Conservation (phyloP, 208 protist genomes). For the Leishmania gerbilli region DNA sequence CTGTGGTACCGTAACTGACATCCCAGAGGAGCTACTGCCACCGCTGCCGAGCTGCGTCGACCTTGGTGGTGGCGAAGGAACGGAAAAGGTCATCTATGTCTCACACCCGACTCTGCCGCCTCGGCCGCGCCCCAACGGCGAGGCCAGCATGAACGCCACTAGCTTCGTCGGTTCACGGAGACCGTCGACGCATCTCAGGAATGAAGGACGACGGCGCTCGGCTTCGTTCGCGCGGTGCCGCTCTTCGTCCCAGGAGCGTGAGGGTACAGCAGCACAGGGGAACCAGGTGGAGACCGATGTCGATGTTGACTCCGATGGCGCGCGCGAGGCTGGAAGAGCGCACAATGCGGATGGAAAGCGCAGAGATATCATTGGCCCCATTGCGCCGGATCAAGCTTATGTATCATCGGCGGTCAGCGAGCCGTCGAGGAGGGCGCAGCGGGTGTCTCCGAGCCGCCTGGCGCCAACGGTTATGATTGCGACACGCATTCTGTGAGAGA, state of each 20-base stretch:
- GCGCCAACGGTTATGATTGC: slow-evolving; percentile 45
- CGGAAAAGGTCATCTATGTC: slow-evolving; percentile 63
- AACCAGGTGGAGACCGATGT: not conserved
- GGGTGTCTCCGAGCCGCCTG: slow-evolving; percentile 7
- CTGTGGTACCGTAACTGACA: slow-evolving; percentile 74
- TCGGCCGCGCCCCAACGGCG: not conserved
- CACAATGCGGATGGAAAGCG: slow-evolving; percentile 1
- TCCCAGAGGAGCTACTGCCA: slow-evolving; percentile 71
- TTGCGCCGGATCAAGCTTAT: not conserved
- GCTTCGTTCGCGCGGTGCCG: not conserved
- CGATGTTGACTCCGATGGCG: not conserved
- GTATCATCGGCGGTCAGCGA: slow-evolving; percentile 3
- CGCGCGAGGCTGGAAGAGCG: slow-evolving; percentile 5
- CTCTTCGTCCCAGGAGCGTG: slow-evolving; percentile 5
- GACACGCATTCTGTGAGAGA: slow-evolving; percentile 46
- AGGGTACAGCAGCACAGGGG: not conserved
- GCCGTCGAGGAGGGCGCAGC: not conserved
- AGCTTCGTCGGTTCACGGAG: not conserved
- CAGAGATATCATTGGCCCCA: not conserved
- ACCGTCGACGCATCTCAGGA: not conserved
- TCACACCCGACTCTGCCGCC: slow-evolving; percentile 43
- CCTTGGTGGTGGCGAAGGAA: slow-evolving; percentile 25
- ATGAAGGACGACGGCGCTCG: not conserved
- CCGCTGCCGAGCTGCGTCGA: slow-evolving; percentile 41
- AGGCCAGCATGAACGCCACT: not conserved